These are phyloP conservation scores for Suhomyces taliae DNA, from an alignment of 1,139 yeast genomes.

Conservation along the genomic window DNA sequence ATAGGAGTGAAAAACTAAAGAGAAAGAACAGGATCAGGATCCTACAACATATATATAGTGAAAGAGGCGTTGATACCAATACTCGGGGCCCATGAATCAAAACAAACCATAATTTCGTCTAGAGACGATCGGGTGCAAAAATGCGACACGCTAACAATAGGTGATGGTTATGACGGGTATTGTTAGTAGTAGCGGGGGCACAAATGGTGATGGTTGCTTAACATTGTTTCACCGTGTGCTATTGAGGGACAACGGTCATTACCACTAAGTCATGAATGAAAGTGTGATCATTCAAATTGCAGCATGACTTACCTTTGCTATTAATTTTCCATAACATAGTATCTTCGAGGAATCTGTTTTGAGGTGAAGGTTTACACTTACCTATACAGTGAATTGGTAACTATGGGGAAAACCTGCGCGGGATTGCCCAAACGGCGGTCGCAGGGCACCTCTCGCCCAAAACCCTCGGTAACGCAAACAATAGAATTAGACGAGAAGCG, in stretches of 20 bases:
- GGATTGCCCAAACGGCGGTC: too few relatives aligned
- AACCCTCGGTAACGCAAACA: neutral
- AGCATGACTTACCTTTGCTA: too few relatives aligned
- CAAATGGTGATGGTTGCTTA: neutral
- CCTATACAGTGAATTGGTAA: too few relatives aligned
- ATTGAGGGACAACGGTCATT: too few relatives aligned
- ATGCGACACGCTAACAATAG: constrained; percentile 1
- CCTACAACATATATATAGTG: neutral
- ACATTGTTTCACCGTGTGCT: too few relatives aligned
- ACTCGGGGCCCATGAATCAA: constrained; percentile 4
- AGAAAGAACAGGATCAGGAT: neutral
- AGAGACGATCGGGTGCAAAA: constrained; percentile 1
- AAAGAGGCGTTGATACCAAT: constrained; percentile 5
- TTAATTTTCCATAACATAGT: too few relatives aligned
- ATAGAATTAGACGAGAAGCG: neutral
- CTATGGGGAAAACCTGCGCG: too few relatives aligned
- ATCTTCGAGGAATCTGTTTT: too few relatives aligned
- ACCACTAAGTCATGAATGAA: too few relatives aligned
- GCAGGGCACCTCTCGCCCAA: neutral
- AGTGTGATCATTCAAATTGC: too few relatives aligned
- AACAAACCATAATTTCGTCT: neutral
- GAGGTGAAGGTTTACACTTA: too few relatives aligned
- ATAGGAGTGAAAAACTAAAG: constrained; percentile 1
- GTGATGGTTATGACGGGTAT: neutral
- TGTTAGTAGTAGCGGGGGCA: neutral